These are phyloP conservation scores for Akanthomyces uredinophilus DNA, from an alignment of 2,329 filamentous ascomycete genomes.

Conservation along the genomic window DNA sequence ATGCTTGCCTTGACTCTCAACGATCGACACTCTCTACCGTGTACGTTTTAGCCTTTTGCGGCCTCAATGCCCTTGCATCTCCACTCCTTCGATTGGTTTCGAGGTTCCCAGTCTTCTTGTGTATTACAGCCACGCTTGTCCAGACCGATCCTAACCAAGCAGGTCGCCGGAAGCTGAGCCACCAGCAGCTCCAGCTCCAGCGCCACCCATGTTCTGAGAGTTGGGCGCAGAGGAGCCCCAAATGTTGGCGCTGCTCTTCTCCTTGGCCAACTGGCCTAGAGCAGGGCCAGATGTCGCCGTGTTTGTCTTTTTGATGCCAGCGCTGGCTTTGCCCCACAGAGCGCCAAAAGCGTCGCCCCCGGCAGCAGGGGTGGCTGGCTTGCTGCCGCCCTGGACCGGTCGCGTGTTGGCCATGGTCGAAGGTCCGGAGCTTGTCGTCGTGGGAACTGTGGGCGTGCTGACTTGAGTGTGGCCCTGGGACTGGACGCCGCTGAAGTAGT, in stretches of 20 bases:
- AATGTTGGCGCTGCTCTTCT: slow-evolving; percentile 90
- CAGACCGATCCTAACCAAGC: slow-evolving; percentile 33
- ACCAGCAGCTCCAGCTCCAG: slow-evolving; percentile 21
- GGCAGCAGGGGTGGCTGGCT: slow-evolving; percentile 48
- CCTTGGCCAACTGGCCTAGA: slow-evolving; percentile 92
- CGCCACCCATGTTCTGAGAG: slow-evolving; percentile 11
- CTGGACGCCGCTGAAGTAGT: slow-evolving; percentile 88
- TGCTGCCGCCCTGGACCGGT: slow-evolving; percentile 43
- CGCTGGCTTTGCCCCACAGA: slow-evolving; percentile 72
- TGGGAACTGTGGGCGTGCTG: slow-evolving; percentile 18
- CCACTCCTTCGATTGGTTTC: neutral
- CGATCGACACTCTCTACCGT: neutral
- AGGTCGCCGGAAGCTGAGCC: slow-evolving; percentile 44
- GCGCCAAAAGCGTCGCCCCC: slow-evolving; percentile 86
- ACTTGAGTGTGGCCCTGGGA: slow-evolving; percentile 24
- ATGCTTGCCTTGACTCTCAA: slow-evolving; percentile 9
- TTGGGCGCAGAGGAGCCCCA: slow-evolving; percentile 68
- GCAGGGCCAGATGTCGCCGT: slow-evolving; percentile 63
- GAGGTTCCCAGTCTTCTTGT: neutral
- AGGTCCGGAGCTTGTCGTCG: slow-evolving; percentile 32
- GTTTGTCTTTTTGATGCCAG: slow-evolving; percentile 67
- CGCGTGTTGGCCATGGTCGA: slow-evolving; percentile 42
- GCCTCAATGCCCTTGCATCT: neutral
- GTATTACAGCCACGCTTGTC: neutral
- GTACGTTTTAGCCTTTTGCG: neutral